Base-by-base conservation (phyloP, 768 basidiomycete genomes). In the Cyclocybe aegerita region DNA sequence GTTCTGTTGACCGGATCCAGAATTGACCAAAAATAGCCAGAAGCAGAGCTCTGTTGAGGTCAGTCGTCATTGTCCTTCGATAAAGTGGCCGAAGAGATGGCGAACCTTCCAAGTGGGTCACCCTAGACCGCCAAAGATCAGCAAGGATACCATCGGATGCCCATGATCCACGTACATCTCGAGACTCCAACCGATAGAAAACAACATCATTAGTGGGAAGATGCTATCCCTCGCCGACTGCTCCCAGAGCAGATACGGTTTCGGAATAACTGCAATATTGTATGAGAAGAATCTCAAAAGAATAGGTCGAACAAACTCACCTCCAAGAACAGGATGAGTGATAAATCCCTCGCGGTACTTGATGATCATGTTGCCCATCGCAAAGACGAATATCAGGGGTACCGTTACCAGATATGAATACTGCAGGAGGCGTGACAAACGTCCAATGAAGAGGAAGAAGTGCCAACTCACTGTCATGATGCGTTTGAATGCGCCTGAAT, bases 1-100 rank as follows among this genome's bases (percentile, higher is more conserved):
- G 58, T 88, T 78, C 59, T 80, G 83, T 54, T 86, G 80, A 1
- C 67, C 65, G 0, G 82, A 74, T 14, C 78, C 73, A 2, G 86
- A 72, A 49, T 87, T 87, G 43, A 92, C 72, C 34, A 93, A 79
- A 70, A 90, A 93, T 9, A 92, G 69, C 90, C 91, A 93, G 64
- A 93, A 93, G 59, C 88, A 93, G 0, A 93, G 74, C 58, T 93
- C 90, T 90, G 48, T 43, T 43, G 30, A 42, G 14, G 39, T 53
- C 31, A 53, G 51, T 43, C 49, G 31, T 9, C 23, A 44, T 14
- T 49, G 23, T 4, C 4, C 9, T 12, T 11, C 23, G 15, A 34
- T 30, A 42, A 14, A 42, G 14, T 35, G 9, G 14, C 6, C 4
- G 3, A 36, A 33, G 40, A 42, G 17, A 17, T 17, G 14, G 33